phyloP scores from a whole-genome alignment of 2,329 filamentous ascomycete genomes.

The Cordyceps tenuipes region DNA sequence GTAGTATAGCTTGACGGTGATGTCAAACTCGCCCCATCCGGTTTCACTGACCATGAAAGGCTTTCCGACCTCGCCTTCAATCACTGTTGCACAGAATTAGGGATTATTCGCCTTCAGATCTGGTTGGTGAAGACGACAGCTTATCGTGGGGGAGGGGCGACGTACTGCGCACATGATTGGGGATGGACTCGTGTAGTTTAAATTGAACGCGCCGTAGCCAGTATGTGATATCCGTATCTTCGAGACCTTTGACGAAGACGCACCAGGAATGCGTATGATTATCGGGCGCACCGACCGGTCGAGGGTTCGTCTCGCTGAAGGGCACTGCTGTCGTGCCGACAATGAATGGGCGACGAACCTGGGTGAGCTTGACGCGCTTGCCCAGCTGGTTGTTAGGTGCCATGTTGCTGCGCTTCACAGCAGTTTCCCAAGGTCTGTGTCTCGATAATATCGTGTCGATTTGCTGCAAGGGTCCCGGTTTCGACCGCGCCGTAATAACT shows the following conservation, averaged over 20 bases:
- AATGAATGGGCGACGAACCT: conserved; percentile 58
- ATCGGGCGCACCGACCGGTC: conserved; percentile 66
- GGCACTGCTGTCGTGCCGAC: conserved; percentile 74
- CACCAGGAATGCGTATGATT: conserved; percentile 97
- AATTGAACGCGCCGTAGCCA: conserved; percentile 98
- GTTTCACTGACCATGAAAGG: conserved; percentile 84
- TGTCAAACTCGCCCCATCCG: conserved; percentile 97
- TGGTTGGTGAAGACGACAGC: background rate
- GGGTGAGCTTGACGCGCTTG: conserved; percentile 57
- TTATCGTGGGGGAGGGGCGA: conserved; percentile 13
- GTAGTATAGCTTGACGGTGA: conserved; percentile 92
- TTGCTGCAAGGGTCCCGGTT: background rate
- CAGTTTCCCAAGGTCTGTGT: background rate
- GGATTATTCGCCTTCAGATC: background rate
- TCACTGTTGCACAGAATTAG: conserved; percentile 31
- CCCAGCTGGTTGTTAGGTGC: conserved; percentile 49
- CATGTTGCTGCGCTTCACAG: conserved; percentile 34
- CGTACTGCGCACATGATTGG: conserved; percentile 74
- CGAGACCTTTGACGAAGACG: conserved; percentile 84
- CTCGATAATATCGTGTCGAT: background rate
- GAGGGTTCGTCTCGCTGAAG: conserved; percentile 73
- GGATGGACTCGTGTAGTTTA: conserved; percentile 95
- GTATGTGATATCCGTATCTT: conserved; percentile 84
- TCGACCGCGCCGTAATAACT: background rate
- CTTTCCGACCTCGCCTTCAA: conserved; percentile 61